phyloP scores from a whole-genome alignment of 169 alveolate species.

The Plasmodium gonderi region DNA sequence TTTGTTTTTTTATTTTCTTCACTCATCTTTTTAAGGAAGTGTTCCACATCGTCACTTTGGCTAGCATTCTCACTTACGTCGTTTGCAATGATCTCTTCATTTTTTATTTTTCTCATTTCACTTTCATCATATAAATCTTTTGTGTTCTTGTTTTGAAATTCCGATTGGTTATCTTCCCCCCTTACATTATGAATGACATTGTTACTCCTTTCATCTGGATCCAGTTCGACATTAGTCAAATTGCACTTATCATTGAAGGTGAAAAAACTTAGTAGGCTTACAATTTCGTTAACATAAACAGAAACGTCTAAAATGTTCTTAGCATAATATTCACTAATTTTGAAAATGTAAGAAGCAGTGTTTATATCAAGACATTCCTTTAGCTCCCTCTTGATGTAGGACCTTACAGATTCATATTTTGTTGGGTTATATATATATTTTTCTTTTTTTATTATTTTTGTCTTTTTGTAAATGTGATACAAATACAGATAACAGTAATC shows the following conservation, averaged over 20 bases:
- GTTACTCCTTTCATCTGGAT: background rate
- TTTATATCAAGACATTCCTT: slow-evolving; percentile 54
- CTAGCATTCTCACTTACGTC: background rate
- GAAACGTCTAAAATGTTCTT: slow-evolving; percentile 44
- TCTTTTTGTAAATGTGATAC: slow-evolving; percentile 56
- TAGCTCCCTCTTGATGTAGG: slow-evolving; percentile 66
- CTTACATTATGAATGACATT: background rate
- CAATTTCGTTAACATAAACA: slow-evolving; percentile 52
- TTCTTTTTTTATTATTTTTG: slow-evolving; percentile 34
- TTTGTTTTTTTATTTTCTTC: background rate
- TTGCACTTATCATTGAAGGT: slow-evolving; percentile 30
- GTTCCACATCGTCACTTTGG: background rate
- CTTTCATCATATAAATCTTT: slow-evolving; percentile 5
- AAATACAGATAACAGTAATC: slow-evolving; percentile 54
- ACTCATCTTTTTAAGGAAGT: background rate
- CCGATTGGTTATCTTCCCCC: background rate
- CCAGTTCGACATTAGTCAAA: background rate
- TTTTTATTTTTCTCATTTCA: background rate
- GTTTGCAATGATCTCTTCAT: background rate
- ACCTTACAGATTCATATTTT: slow-evolving; percentile 45
- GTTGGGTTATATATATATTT: slow-evolving; percentile 51
- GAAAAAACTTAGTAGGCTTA: slow-evolving; percentile 48
- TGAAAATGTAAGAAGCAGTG: slow-evolving; percentile 59
- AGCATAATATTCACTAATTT: slow-evolving; percentile 31
- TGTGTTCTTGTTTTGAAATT: background rate